phyloP scores from a whole-genome alignment of 176 grass and related monocot genomes.

The Bolboschoenus planiculmis region DNA sequence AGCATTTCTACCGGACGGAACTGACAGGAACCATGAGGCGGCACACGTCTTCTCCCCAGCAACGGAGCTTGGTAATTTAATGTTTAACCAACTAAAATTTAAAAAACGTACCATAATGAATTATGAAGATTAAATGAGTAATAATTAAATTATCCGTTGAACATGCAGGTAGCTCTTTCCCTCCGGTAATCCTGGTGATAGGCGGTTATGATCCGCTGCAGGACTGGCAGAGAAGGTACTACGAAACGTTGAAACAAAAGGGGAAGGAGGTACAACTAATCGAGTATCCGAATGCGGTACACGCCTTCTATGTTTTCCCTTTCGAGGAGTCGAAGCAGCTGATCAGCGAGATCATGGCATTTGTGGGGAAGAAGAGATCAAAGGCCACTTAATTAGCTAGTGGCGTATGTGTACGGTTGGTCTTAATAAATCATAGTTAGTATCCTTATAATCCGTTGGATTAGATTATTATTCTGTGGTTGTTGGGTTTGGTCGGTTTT shows the following conservation, averaged over 20 bases:
- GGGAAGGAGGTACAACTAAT: constrained; percentile 11
- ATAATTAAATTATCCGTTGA: not conserved
- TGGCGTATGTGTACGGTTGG: not conserved
- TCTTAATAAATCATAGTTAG: not conserved
- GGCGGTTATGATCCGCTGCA: constrained; percentile 22
- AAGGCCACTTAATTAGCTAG: not conserved
- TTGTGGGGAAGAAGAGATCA: not conserved
- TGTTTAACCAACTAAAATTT: not conserved
- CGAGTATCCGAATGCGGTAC: constrained; percentile 9
- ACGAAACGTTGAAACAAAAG: constrained; percentile 21
- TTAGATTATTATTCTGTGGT: not conserved
- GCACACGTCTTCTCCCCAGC: not conserved
- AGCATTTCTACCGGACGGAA: constrained; percentile 67
- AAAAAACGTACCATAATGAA: not conserved
- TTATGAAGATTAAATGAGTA: not conserved
- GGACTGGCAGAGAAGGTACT: constrained; percentile 18
- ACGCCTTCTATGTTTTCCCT: constrained; percentile 19
- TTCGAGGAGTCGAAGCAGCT: constrained; percentile 10
- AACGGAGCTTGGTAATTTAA: constrained; percentile 11
- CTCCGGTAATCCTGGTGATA: constrained; percentile 15
- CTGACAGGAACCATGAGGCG: constrained; percentile 48
- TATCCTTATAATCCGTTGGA: not conserved
- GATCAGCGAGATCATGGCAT: not conserved
- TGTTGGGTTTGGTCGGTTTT: not conserved
- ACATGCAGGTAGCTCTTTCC: not conserved